Base-by-base conservation (phyloP, 164 flowering plant species). In the Aristolochia fimbriata region DNA sequence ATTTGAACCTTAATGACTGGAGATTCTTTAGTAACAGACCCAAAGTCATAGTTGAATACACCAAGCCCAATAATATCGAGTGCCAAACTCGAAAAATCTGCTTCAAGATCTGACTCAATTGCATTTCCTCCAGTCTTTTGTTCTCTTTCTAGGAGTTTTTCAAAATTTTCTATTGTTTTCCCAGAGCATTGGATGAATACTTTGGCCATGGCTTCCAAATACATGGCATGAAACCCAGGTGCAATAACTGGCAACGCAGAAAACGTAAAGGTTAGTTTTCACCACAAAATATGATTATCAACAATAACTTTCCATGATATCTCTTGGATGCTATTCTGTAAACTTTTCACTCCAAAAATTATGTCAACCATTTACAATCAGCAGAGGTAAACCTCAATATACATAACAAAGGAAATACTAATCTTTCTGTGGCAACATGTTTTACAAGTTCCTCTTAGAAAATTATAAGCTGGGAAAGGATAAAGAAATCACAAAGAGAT, bases 61-160 rank as follows among this genome's bases (percentile, higher is more conserved):
- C 92, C 82, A 60, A 93, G 90, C 45, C 97, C 97, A 69, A 93
- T 90, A 46, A 93, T 86, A 70, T 90, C 98, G 62, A 93, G 94
- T 43, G 97, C 97, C 77, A 93, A 83, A 77, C 76, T 93, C 57
- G 97, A 90, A 72, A 93, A 93, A 66, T 93, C 98, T 57, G 96
- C 90, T 74, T 93, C 98, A n/a, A 93, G 85, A 74, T 93, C 96
- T 78, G 87, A 70, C 72, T 86, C 94, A 67, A 93, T 74, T 53
- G 62, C 49, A 16, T 71, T 51, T 17, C 60, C 68, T 20, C 71
- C 81, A 54, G 7, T 51, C 33, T 62, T 61, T 15, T 65, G 51
- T 41, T 63, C 74, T 31, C 47, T 70, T 62, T 77, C 80, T 3
- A 90, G 62, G 55, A 84, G 80, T 59, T 83, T 79, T 60, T 85